Conservation (phyloP, 306 rosid genomes). For the Vachellia pachyceras region DNA sequence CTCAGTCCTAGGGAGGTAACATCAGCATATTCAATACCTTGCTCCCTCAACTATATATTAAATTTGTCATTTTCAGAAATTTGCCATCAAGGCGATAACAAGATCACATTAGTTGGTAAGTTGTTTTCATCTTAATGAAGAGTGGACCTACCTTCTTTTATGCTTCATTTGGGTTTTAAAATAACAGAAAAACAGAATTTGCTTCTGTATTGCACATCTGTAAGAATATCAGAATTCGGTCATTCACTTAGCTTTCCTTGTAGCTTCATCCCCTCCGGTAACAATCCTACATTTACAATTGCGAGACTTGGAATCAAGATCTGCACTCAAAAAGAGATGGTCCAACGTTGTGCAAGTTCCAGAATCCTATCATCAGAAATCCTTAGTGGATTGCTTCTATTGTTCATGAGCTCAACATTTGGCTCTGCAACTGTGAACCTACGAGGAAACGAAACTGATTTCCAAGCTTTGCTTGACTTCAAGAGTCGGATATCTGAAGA, state of each 20-base stretch:
- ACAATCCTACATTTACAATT: background rate
- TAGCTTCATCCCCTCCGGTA: background rate
- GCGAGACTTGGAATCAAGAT: conserved; percentile 10
- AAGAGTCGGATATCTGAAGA: conserved; percentile 38
- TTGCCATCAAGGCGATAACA: background rate
- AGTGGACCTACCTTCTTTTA: background rate
- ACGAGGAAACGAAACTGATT: conserved; percentile 40
- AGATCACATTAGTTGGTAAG: background rate
- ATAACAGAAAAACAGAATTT: background rate
- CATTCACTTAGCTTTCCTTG: background rate
- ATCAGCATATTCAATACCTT: background rate
- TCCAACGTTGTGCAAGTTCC: background rate
- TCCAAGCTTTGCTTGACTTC: conserved; percentile 45
- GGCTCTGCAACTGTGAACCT: background rate
- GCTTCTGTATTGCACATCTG: background rate
- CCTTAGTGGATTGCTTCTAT: conserved; percentile 27
- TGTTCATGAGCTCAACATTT: conserved; percentile 23
- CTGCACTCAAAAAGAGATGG: conserved; percentile 23
- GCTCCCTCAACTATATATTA: background rate
- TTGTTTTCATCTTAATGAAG: background rate
- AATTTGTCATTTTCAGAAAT: background rate
- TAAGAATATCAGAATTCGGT: background rate
- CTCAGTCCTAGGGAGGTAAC: background rate
- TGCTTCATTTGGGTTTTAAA: background rate
- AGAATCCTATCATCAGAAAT: background rate